A percentile compares a stretch with the other conserved stretches of the same genome.
Conservation (phyloP, 2,329 filamentous ascomycete genomes). For the Monosporascus cannonballus region DNA sequence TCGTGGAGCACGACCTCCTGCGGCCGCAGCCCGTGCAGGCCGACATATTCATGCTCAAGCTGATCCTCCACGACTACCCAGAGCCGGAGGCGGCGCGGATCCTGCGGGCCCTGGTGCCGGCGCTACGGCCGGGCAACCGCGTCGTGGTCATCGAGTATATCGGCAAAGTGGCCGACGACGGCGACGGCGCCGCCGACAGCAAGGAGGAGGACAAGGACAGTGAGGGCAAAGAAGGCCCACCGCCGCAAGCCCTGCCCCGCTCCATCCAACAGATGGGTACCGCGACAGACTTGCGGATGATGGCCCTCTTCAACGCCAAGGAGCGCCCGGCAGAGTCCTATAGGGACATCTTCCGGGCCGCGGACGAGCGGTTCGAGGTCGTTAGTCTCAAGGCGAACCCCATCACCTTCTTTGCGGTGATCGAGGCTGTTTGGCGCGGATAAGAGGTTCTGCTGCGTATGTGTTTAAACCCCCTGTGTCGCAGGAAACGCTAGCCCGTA, state of each 20-base stretch:
- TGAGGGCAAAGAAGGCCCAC: background rate
- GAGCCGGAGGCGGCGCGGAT: conserved; percentile 37
- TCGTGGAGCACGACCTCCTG: conserved; percentile 34
- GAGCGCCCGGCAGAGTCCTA: conserved; percentile 41
- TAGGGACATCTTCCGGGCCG: conserved; percentile 36
- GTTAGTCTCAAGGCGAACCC: conserved; percentile 29
- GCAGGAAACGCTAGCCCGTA: no score
- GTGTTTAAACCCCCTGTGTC: no score
- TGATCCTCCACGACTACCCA: conserved; percentile 51
- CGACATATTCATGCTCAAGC: conserved; percentile 46
- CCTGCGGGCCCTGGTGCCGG: conserved; percentile 34
- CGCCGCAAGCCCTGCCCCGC: conserved; percentile 22
- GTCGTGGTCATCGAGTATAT: conserved; percentile 34
- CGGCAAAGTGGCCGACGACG: conserved; percentile 25
- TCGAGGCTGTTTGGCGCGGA: conserved; percentile 32
- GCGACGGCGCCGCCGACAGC: background rate
- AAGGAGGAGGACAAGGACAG: background rate
- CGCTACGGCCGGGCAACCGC: conserved; percentile 36
- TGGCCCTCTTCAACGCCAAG: conserved; percentile 42
- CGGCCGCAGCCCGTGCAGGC: conserved; percentile 32
- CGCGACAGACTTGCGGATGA: conserved; percentile 42
- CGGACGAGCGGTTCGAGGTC: conserved; percentile 40
- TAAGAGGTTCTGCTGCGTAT: background rate
- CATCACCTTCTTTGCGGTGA: conserved; percentile 29
- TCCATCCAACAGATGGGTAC: conserved; percentile 33